phyloP scores from a whole-genome alignment of 2,329 filamentous ascomycete species.

The Periconia sp. region DNA sequence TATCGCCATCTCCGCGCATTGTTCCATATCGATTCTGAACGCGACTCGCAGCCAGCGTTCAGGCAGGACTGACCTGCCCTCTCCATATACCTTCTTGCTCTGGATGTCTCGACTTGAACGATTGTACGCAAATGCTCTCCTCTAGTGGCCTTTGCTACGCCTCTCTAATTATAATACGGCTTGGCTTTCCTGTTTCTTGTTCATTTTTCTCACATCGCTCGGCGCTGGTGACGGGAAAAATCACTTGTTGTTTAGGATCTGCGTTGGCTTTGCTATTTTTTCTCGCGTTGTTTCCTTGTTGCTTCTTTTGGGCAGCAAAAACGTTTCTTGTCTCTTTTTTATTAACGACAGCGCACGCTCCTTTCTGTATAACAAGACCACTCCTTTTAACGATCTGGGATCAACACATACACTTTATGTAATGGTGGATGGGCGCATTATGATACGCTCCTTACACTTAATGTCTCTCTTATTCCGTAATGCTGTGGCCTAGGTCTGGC shows the following conservation, averaged over 20 bases:
- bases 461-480: constrained; percentile 2
- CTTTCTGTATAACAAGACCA: constrained; percentile 1
- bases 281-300: neutral
- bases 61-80: neutral
- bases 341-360: constrained; percentile 2
- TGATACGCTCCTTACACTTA: neutral
- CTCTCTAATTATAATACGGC: constrained; percentile 3
- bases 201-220: neutral
- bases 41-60: neutral
- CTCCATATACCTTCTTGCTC: neutral
- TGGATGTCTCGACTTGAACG: neutral
- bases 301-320: no score
- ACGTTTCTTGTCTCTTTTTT: neutral
- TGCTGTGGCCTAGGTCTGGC: neutral
- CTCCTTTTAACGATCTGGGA: constrained; percentile 4
- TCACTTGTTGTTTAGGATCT: neutral
- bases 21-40: neutral
- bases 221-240: constrained; percentile 4
- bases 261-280: neutral
- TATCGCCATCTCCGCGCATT: neutral
- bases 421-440: constrained; percentile 3
- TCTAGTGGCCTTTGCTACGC: neutral
- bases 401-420: constrained; percentile 4
- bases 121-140: neutral
- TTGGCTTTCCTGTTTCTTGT: neutral